These are phyloP conservation scores for Pharnaceum exiguum DNA, from an alignment of 148 eudicot species.

Conservation along the genomic window DNA sequence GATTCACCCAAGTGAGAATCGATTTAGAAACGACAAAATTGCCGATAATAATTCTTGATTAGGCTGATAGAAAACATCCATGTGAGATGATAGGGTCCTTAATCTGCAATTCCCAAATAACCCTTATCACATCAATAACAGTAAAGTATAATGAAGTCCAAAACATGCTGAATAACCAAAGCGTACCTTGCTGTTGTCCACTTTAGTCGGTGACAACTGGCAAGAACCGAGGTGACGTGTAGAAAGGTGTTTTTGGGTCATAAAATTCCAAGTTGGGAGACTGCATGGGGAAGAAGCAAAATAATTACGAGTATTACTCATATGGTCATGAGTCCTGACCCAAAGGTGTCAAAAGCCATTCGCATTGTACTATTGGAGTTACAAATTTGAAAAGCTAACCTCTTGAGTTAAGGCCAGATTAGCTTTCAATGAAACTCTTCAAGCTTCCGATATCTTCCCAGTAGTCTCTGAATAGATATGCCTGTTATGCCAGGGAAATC, in stretches of 20 bases:
- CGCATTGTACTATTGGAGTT: background rate
- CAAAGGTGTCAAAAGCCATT: background rate
- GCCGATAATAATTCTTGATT: too few relatives aligned
- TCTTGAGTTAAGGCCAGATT: conserved; percentile 89
- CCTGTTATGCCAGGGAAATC: conserved; percentile 34
- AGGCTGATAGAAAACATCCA: conserved; percentile 96
- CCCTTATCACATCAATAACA: background rate
- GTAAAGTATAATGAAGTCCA: background rate
- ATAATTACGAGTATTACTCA: background rate
- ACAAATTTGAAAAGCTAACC: conserved; percentile 31
- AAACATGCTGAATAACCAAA: background rate
- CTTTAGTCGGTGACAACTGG: conserved; percentile 96
- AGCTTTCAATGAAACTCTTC: conserved; percentile 89
- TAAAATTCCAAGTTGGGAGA: conserved; percentile 74
- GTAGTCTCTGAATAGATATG: conserved; percentile 80
- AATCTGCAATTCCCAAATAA: conserved; percentile 43
- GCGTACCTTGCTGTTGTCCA: conserved; percentile 72
- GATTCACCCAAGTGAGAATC: too few relatives aligned
- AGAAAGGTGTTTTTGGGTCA: conserved; percentile 88
- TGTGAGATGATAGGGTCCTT: conserved; percentile 93
- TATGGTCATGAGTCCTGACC: background rate
- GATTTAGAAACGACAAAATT: too few relatives aligned
- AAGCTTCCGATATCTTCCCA: conserved; percentile 99
- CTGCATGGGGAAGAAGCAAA: conserved; percentile 33
- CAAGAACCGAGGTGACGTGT: conserved; percentile 83